A percentile compares a stretch with the other conserved stretches of the same genome.
Evolutionary conservation across 345 rosid genomes (phyloP).

Genomic region (Populus alba): DNA sequence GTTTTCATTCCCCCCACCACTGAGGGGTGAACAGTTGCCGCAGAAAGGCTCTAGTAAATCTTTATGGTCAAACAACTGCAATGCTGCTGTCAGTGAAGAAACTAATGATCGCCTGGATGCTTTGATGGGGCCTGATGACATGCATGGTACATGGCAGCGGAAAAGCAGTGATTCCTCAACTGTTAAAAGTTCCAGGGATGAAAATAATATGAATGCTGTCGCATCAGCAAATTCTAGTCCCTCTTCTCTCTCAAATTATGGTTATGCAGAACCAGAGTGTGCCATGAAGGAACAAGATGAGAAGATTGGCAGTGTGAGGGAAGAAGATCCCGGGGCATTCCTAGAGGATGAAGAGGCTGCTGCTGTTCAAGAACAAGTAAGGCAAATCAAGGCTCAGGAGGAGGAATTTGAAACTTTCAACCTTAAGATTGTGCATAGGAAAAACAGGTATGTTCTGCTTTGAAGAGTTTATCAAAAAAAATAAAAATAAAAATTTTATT

Average conservation of each 20-base stretch:
- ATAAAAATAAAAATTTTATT: not conserved
- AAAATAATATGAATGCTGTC: conserved; percentile 46
- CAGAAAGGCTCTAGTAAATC: conserved; percentile 66
- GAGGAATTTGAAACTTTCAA: conserved; percentile 98
- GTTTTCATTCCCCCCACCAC: conserved; percentile 75
- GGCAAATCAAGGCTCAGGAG: conserved; percentile 95
- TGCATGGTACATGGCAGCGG: conserved; percentile 71
- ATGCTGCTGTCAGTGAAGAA: conserved; percentile 43
- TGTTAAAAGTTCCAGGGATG: conserved; percentile 70
- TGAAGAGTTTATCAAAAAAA: conserved; percentile 1
- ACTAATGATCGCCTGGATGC: conserved; percentile 50
- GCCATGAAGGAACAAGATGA: conserved; percentile 58
- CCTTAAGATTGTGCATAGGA: conserved; percentile 93
- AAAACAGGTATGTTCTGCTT: conserved; percentile 70
- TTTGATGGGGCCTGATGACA: conserved; percentile 60
- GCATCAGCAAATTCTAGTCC: conserved; percentile 70
- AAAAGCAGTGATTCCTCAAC: conserved; percentile 80
- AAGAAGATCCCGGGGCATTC: conserved; percentile 64
- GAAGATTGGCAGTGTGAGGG: conserved; percentile 45
- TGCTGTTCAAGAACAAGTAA: conserved; percentile 95
- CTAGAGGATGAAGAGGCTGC: conserved; percentile 94
- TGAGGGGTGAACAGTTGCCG: conserved; percentile 50
- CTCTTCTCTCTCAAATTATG: conserved; percentile 63
- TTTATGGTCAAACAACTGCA: conserved; percentile 56
- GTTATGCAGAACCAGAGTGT: conserved; percentile 52